Evolutionary conservation across 139 green algal genomes (phyloP).

Genomic region (Chlorella sp.): DNA sequence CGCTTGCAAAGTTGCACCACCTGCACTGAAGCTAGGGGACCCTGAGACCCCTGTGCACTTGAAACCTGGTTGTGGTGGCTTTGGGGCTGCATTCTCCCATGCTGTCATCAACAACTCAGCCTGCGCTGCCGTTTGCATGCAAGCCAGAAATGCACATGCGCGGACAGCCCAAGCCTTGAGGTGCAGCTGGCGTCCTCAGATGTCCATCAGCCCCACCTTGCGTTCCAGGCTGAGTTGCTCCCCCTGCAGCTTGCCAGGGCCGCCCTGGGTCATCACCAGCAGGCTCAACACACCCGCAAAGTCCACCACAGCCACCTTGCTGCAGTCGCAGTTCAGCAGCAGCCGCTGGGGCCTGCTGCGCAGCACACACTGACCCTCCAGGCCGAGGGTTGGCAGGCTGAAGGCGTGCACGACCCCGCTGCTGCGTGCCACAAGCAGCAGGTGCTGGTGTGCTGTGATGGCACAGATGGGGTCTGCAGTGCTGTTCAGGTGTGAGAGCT

Average conservation of each 20-base stretch:
- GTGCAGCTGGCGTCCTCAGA: no score
- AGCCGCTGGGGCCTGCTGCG: conserved; percentile 30
- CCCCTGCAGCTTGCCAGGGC: conserved; percentile 19
- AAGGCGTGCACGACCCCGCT: conserved; percentile 57
- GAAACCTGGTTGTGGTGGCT: no score
- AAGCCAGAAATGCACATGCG: no score
- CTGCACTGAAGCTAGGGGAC: no score
- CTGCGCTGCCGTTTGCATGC: no score
- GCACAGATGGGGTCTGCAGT: conserved; percentile 51
- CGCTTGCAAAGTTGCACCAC: no score
- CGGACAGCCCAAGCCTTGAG: no score
- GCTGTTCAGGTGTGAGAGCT: no score
- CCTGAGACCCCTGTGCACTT: no score
- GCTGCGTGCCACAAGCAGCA: conserved; percentile 55
- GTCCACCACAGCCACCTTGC: conserved; percentile 62
- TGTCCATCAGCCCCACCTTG: conserved; percentile 36
- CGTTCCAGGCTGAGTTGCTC: conserved; percentile 54
- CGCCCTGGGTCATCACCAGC: conserved; percentile 26
- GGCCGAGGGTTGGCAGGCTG: conserved; percentile 41
- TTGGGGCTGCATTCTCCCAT: no score
- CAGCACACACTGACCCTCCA: conserved; percentile 51
- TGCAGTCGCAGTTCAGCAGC: conserved; percentile 67
- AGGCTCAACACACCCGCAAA: conserved; percentile 66
- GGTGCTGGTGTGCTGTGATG: conserved; percentile 38
- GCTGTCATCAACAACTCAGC: no score